A percentile compares a stretch with the other conserved stretches of the same genome.
These are phyloP conservation scores for Tuber calosporum DNA, from an alignment of 495 filamentous ascomycete genomes.

Conservation along the genomic window DNA sequence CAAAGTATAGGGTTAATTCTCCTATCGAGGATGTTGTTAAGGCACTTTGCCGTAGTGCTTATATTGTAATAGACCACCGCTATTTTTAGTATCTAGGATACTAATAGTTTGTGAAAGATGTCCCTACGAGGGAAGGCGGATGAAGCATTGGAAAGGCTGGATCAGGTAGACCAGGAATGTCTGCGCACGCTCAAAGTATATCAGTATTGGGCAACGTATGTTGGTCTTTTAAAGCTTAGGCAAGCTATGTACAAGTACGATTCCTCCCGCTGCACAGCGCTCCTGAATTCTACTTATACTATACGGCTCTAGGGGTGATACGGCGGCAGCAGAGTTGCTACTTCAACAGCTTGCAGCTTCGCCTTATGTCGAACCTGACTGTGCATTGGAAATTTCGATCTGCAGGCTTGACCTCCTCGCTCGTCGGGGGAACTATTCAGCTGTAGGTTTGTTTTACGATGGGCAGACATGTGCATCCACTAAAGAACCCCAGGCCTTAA, in stretches of 20 bases:
- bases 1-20: conserved; percentile 58
- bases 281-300: conserved; percentile 7
- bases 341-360: conserved; percentile 56
- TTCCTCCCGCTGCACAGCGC: conserved; percentile 1
- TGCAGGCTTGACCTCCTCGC: conserved; percentile 65
- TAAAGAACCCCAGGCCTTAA: conserved; percentile 49
- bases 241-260: conserved; percentile 59
- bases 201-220: conserved; percentile 71
- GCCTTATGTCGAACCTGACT: conserved; percentile 56
- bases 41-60: conserved; percentile 54
- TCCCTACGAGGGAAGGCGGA: conserved; percentile 63
- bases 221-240: conserved; percentile 63
- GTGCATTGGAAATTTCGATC: conserved; percentile 61
- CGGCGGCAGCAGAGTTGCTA: conserved; percentile 60
- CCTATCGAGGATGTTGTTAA: conserved; percentile 74
- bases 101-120: conserved; percentile 44
- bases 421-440: conserved; percentile 52
- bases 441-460: conserved; percentile 12
- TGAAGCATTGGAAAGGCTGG: conserved; percentile 59
- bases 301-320: conserved; percentile 51
- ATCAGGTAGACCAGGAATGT: conserved; percentile 57
- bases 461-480: conserved; percentile 36
- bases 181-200: conserved; percentile 69
- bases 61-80: conserved; percentile 46
- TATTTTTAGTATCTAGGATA: conserved; percentile 25